Evolutionary conservation across 179 eudicot genomes (phyloP).

Genomic region (Silene coronaria): DNA sequence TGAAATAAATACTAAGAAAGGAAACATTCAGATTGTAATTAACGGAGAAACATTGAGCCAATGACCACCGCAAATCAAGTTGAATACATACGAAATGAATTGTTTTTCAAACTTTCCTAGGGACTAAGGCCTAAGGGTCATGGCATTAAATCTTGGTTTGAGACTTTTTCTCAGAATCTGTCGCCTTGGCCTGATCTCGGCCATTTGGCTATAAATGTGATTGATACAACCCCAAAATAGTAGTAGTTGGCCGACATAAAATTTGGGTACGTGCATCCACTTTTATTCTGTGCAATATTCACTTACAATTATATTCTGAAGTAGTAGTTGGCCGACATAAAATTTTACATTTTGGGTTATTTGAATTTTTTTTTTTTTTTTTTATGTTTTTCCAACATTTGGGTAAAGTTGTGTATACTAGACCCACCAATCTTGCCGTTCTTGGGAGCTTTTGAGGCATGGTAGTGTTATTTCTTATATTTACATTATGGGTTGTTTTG

Average conservation of each 20-base stretch:
- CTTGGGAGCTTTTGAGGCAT: too few relatives aligned
- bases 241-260: too few relatives aligned
- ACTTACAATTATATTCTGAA: too few relatives aligned
- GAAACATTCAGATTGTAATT: background rate
- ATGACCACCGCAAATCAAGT: background rate
- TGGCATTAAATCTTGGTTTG: too few relatives aligned
- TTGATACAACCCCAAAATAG: background rate
- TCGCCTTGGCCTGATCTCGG: background rate
- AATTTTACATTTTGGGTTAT: background rate
- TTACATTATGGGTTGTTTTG: background rate
- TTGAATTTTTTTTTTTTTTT: too few relatives aligned
- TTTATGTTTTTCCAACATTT: background rate
- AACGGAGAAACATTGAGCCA: background rate
- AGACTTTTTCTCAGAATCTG: too few relatives aligned
- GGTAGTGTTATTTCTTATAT: too few relatives aligned
- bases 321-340: background rate
- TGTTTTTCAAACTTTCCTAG: too few relatives aligned
- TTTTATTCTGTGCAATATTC: too few relatives aligned
- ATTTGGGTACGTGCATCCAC: too few relatives aligned
- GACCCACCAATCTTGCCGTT: background rate
- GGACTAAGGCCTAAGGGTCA: too few relatives aligned
- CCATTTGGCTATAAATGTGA: background rate
- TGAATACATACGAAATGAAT: background rate
- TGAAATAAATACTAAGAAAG: too few relatives aligned
- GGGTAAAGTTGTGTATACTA: background rate